Percentiles rank a stretch among this genome's conserved stretches.
phyloP scores from a whole-genome alignment of 1,139 yeast species.

The Scheffersomyces parashehatae region DNA sequence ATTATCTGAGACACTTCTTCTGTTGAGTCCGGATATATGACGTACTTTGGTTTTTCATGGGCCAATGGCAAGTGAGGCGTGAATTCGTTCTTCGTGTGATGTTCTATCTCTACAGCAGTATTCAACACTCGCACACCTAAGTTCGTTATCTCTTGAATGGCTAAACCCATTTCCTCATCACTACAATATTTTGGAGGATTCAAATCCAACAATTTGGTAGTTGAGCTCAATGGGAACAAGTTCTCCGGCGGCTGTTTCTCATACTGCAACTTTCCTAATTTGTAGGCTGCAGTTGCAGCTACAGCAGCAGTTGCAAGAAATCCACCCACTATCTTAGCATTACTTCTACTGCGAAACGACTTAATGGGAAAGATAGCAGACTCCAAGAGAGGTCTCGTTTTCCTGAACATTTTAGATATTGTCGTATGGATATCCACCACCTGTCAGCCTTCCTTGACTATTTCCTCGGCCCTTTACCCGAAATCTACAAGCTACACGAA shows the following conservation, averaged over 20 bases:
- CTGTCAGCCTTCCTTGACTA: background rate
- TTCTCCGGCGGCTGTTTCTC: background rate
- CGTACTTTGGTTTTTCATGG: slow-evolving; percentile 34
- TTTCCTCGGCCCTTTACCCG: background rate
- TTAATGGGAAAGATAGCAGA: background rate
- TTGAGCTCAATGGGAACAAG: slow-evolving; percentile 21
- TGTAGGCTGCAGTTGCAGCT: background rate
- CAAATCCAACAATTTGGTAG: slow-evolving; percentile 32
- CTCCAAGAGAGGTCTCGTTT: background rate
- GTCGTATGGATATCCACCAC: background rate
- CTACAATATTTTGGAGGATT: slow-evolving; percentile 42
- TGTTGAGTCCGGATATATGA: slow-evolving; percentile 38
- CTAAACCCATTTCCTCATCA: slow-evolving; percentile 37
- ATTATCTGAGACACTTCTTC: slow-evolving; percentile 37
- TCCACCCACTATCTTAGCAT: background rate
- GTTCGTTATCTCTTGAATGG: slow-evolving; percentile 43
- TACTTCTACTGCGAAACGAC: background rate
- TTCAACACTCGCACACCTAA: slow-evolving; percentile 31
- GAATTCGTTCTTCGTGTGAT: slow-evolving; percentile 42
- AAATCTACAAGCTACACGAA: background rate
- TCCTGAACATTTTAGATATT: background rate
- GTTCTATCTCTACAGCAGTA: slow-evolving; percentile 31
- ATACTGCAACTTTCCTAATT: background rate
- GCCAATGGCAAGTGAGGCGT: slow-evolving; percentile 41
- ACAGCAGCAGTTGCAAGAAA: background rate